phyloP scores from a whole-genome alignment of 2,329 filamentous ascomycete genomes.

The Ophiostoma himal-ulmi region DNA sequence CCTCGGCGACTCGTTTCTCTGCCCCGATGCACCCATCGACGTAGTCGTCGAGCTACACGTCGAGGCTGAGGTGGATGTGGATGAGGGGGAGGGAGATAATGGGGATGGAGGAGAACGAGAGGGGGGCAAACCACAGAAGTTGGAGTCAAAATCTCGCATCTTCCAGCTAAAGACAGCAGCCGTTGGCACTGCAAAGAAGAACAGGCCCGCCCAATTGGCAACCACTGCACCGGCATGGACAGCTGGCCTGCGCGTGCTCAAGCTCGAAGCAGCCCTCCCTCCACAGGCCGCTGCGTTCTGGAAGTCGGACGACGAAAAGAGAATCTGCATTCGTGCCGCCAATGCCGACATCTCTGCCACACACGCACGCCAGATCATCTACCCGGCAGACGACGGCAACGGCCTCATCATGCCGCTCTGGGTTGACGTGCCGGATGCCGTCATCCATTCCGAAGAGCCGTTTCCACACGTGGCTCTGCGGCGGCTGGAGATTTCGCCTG shows the following conservation, averaged over 20 bases:
- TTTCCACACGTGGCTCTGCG: constrained; percentile 31
- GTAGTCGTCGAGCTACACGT: constrained; percentile 33
- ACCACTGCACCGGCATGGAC: constrained; percentile 28
- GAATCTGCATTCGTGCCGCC: constrained; percentile 29
- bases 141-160: not conserved
- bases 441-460: constrained; percentile 2
- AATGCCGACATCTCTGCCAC: constrained; percentile 26
- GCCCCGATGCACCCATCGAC: constrained; percentile 40
- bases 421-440: constrained; percentile 31
- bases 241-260: constrained; percentile 35
- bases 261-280: constrained; percentile 32
- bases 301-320: not conserved
- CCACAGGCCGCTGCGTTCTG: constrained; percentile 15
- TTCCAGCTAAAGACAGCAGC: not conserved
- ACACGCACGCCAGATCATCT: constrained; percentile 27
- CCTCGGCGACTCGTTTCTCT: constrained; percentile 50
- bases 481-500: constrained; percentile 29
- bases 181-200: not conserved
- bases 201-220: constrained; percentile 2
- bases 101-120: not conserved
- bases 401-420: constrained; percentile 44
- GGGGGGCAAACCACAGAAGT: not conserved
- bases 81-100: not conserved
- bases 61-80: constrained; percentile 18
- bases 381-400: constrained; percentile 20